Base-by-base conservation (phyloP, 768 basidiomycete genomes). In the Cyathus striatus region DNA sequence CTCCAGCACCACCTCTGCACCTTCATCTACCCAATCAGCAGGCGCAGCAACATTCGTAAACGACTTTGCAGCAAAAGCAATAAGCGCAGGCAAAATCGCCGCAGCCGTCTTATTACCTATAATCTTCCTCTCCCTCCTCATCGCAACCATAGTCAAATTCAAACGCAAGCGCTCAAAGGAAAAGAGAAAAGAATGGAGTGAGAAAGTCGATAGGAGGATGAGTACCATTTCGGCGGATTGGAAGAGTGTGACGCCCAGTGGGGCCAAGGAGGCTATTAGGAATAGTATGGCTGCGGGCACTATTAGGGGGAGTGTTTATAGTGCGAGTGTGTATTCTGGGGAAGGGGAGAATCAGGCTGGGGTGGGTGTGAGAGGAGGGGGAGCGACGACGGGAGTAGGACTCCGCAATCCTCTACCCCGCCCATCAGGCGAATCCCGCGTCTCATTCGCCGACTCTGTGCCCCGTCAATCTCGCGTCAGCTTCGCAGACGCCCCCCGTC, bases 151-250 rank as follows among this genome's bases (percentile, higher is more conserved):
- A 60, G 56, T 90, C 66, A 75, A 62, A 55, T 62, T 65, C 44
- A 75, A 61, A 40, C 78, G 88, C 45, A 53, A 60, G 23, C 73
- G 62, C 48, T 68, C 69, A 39, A 65, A 63, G 43, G 68, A 74
- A 22, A 72, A 83, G 57, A 70, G 76, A 54, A 72, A 65, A 58
- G 69, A 70, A 17, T 91, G 78, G 70, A 79, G 73, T 30, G 72
- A 81, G 57, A 75, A 69, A 7, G 60, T 91, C 59, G 88, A 91
- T 65, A 80, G 79, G 60, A 83, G 88, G 59, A 90, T 91, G 88
- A 83, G 80, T 2, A 86, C 83, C 38, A 86, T 90, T 50, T 82
- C 80, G 5, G 65, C 73, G 16, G 84, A 89, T 54, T 90, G 88
- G 88, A 83, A 82, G 58, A 71, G 74, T 34, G 79, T 89, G 51